Base-by-base conservation (phyloP, 2,329 filamentous ascomycete species). In the Monilinia aucupariae region DNA sequence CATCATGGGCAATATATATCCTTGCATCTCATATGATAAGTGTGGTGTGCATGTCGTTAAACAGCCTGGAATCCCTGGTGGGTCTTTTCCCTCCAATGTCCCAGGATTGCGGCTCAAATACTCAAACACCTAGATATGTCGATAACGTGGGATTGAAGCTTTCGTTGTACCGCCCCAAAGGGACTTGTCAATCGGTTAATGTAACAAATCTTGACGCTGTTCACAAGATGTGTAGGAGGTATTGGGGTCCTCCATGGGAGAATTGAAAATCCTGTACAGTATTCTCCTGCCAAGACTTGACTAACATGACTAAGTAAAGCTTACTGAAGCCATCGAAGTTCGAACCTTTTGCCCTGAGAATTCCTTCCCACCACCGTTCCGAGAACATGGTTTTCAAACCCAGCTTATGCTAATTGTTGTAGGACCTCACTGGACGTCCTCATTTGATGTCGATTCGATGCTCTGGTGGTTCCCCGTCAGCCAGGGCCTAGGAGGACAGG, bases 1-100 rank as follows among this genome's bases (percentile, higher is more conserved):
- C 41, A 59, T 48, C 10, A 37, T 49, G 43, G 32, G 55, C 45
- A 34, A 59, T 9, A 49, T 49, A 39, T 39, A 49, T 27, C 43
- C 30, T 59, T 39, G 55, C 12, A 25, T n/a, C 43, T 39, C 27
- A 47, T 45, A 17, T 22, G 39, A 12, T 12, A 32, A 56, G 39
- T 45, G 53, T n/a, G 25, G 25, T 45, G 37, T 43, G 52, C 52
- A 43, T 45, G 41, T 34, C 53, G 25, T 47, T 56, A 47, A 47
- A 47, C 27, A 34, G 27, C 20, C 12, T 47, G 12, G 25, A 47
- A 56, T 56, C n/a, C 27, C 12, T 34, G 20, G 53, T 47, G 53
- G 53, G 27, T 56, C 39, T n/a, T n/a, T 22, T 32, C 7, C 32
- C 10, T 45, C 6, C 17, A 43, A 41, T 45, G n/a, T 45, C 17